Percentiles rank a stretch among this genome's conserved stretches.
These are phyloP conservation scores for Clonostachys solani DNA, from an alignment of 2,329 filamentous ascomycete species.

Conservation along the genomic window DNA sequence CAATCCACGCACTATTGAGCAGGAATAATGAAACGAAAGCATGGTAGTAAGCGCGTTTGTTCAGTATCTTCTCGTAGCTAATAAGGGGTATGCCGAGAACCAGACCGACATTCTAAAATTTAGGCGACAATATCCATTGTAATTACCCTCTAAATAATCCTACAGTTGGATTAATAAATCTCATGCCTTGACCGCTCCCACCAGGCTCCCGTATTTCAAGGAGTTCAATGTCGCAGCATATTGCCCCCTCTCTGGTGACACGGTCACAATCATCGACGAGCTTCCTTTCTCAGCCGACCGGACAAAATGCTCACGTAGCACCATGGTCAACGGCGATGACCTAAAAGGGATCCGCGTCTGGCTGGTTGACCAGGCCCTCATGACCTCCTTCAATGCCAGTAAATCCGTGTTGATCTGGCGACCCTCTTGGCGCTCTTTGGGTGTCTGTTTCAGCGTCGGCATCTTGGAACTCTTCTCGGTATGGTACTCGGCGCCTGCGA, in stretches of 20 bases:
- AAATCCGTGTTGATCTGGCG: slow-evolving; percentile 39
- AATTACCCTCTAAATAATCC: no score
- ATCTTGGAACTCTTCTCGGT: slow-evolving; percentile 14
- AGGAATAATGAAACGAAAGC: no score
- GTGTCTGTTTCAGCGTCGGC: slow-evolving; percentile 21
- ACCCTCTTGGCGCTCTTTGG: slow-evolving; percentile 27
- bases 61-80: no score
- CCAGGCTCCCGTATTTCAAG: slow-evolving; percentile 34
- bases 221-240: slow-evolving; percentile 34
- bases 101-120: no score
- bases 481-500: slow-evolving; percentile 37
- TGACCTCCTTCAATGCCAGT: slow-evolving; percentile 38
- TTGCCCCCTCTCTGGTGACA: slow-evolving; percentile 26
- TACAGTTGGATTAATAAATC: not conserved
- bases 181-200: slow-evolving; percentile 13
- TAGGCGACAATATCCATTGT: no score
- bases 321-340: slow-evolving; percentile 35
- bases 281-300: slow-evolving; percentile 1
- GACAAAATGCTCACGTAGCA: slow-evolving; percentile 29
- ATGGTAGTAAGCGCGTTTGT: no score
- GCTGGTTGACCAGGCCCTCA: slow-evolving; percentile 28
- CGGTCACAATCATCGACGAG: slow-evolving; percentile 18
- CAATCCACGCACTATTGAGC: no score
- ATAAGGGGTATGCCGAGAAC: no score
- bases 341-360: slow-evolving; percentile 30